Evolutionary conservation across 2,329 filamentous ascomycete genomes (phyloP), one percentile per base, ranked within the genome.

Genomic region (Monosporascus sp.): DNA sequence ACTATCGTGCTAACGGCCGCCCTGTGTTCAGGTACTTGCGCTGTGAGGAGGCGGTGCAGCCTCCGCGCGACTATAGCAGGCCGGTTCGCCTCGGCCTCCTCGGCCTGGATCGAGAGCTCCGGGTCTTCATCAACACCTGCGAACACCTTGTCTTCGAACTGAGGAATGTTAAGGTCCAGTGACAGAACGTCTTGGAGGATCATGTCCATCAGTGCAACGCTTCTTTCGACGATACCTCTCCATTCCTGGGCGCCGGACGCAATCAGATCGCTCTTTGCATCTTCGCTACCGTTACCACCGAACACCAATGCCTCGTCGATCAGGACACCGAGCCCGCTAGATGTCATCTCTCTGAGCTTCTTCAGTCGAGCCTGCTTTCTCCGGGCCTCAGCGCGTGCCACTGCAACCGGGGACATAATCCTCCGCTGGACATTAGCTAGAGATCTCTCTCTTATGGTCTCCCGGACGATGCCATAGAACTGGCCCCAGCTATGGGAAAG

Each of bases 231-330:
- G 11, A 88, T 83, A 37, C 82, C 83, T 68, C 91, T 94, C 68
- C 81, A 79, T 56, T 82, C 78, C 38, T 75, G 74, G 34, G 59
- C 66, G 14, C 70, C 68, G 4, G 68, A 75, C 51, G 76, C 72
- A 36, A 72, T 68, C 51, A 76, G 71, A 36, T 76, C 72, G 18
- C 73, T 73, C 50, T 77, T 75, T 41, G 76, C 75, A 49, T 82
- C 79, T 41, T 85, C 81, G 45, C 63, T 63, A 17, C 85, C 82
- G 27, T 78, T 78, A 20, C 80, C 74, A 44, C 80, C 80, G 60
- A 89, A 84, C 48, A 83, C 84, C 47, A 97, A 74, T 3, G 89
- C 91, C 66, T 96, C 90, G 51, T 93, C 90, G 60, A 97, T 85
- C 25, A 99, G 74, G 5, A 97, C 83, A 17, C 94, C 94, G 4